Percentiles rank a stretch among this genome's conserved stretches.
Evolutionary conservation across 192 early-diverging fungal genomes (phyloP).

Genomic region (Geosiphon pyriformis): DNA sequence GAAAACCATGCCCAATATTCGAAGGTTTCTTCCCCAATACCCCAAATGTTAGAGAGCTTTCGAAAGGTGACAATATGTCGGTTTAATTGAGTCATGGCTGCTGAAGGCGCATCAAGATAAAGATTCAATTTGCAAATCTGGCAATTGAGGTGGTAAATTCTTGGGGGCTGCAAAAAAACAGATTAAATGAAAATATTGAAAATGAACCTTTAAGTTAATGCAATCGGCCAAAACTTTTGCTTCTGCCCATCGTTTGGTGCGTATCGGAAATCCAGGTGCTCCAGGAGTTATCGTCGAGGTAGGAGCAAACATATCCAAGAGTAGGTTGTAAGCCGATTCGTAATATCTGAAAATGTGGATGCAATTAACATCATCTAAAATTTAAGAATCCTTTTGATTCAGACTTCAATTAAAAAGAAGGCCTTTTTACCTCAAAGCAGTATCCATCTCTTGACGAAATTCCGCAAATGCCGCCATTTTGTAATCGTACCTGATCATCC

Average conservation of each 20-base stretch:
- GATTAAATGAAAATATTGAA: neutral
- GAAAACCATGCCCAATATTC: conserved; percentile 84
- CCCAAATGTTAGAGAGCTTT: conserved; percentile 50
- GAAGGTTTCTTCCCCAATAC: conserved; percentile 68
- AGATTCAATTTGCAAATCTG: conserved; percentile 76
- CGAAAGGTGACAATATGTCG: conserved; percentile 61
- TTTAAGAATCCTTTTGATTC: no score
- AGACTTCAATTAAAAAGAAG: no score
- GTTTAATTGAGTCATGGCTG: conserved; percentile 66
- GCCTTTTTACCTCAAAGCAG: conserved; percentile 40
- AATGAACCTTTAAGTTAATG: conserved; percentile 65
- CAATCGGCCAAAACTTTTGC: conserved; percentile 67
- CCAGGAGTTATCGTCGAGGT: conserved; percentile 41
- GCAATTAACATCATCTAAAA: neutral
- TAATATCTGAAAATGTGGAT: conserved; percentile 52
- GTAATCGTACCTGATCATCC: conserved; percentile 77
- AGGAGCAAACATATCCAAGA: conserved; percentile 62
- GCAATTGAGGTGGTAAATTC: neutral
- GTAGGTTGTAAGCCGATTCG: conserved; percentile 58
- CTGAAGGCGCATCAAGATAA: conserved; percentile 58
- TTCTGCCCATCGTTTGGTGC: conserved; percentile 64
- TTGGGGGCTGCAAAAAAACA: neutral
- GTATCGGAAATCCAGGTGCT: conserved; percentile 39
- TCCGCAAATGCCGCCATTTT: conserved; percentile 64
- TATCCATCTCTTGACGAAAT: conserved; percentile 57